Evolutionary conservation across 768 basidiomycete species (phyloP).

Genomic region (Grammothele lineata): DNA sequence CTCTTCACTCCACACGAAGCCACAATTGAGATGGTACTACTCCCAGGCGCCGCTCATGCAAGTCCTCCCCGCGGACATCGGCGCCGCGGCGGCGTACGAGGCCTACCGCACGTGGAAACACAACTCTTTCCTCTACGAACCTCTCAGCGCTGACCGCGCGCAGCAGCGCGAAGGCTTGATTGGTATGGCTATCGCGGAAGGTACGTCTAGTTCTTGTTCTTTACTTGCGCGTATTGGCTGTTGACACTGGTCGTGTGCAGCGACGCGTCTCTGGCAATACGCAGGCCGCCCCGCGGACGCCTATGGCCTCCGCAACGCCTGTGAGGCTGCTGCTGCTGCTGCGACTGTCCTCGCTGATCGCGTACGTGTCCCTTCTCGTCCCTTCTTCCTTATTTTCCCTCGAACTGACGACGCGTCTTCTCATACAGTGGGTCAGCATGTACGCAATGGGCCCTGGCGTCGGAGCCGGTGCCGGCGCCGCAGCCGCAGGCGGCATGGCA

Average conservation of each 20-base stretch:
- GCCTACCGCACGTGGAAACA: conserved; percentile 67
- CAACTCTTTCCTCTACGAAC: conserved; percentile 42
- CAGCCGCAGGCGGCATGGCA: too few relatives aligned
- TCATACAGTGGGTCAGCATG: too few relatives aligned
- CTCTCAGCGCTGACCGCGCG: conserved; percentile 51
- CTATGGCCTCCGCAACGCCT: conserved; percentile 44
- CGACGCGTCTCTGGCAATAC: conserved; percentile 51
- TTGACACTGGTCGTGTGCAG: conserved; percentile 37
- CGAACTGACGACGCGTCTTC: too few relatives aligned
- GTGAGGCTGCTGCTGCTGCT: conserved; percentile 66
- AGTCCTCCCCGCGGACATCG: conserved; percentile 58
- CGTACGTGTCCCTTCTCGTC: conserved; percentile 28
- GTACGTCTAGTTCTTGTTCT: conserved; percentile 27
- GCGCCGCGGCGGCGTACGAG: conserved; percentile 76
- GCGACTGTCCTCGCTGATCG: conserved; percentile 28
- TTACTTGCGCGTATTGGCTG: background rate
- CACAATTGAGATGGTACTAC: too few relatives aligned
- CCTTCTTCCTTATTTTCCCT: too few relatives aligned
- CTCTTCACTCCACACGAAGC: background rate
- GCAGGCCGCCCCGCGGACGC: conserved; percentile 39
- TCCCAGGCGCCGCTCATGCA: conserved; percentile 5
- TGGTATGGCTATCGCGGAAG: conserved; percentile 69
- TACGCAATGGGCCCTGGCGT: too few relatives aligned
- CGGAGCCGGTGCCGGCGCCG: too few relatives aligned
- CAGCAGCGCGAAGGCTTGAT: conserved; percentile 62